Evolutionary conservation across 2,329 filamentous ascomycete genomes (phyloP).

Genomic region (Aureobasidium sp.): DNA sequence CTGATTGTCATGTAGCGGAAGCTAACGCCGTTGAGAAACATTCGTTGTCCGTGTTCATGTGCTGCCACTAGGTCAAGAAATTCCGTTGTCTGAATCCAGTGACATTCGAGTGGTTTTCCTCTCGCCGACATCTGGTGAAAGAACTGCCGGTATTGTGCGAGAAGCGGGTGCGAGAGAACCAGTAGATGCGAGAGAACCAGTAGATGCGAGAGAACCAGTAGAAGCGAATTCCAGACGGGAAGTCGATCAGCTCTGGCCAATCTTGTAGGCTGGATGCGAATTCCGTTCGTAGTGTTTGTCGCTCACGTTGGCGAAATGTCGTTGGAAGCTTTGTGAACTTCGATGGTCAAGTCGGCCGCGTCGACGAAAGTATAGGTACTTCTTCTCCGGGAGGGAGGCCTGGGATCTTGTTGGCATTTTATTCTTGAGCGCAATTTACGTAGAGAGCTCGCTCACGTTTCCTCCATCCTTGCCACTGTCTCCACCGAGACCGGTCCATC

Average conservation of each 20-base stretch:
- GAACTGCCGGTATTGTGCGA: too few species aligned
- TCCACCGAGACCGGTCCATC: not conserved
- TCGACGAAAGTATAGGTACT: not conserved
- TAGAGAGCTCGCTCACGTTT: not conserved
- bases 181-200: too few species aligned
- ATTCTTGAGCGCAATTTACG: not conserved
- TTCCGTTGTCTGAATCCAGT: too few species aligned
- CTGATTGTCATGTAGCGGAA: too few species aligned
- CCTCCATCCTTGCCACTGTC: not conserved
- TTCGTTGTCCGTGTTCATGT: too few species aligned
- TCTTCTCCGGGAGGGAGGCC: conserved; percentile 2
- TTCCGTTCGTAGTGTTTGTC: not conserved
- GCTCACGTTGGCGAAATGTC: not conserved
- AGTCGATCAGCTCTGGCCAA: not conserved
- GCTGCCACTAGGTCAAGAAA: too few species aligned
- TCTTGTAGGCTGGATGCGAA: not conserved
- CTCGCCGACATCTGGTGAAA: too few species aligned
- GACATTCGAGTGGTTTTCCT: too few species aligned
- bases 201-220: too few species aligned
- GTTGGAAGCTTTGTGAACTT: not conserved
- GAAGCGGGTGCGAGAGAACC: too few species aligned
- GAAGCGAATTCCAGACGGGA: too few species aligned
- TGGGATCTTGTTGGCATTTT: not conserved
- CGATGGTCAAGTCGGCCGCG: not conserved
- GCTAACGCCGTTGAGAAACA: too few species aligned